Conservation (phyloP, 169 alveolate species). For the Plasmodium chabaudi region DNA sequence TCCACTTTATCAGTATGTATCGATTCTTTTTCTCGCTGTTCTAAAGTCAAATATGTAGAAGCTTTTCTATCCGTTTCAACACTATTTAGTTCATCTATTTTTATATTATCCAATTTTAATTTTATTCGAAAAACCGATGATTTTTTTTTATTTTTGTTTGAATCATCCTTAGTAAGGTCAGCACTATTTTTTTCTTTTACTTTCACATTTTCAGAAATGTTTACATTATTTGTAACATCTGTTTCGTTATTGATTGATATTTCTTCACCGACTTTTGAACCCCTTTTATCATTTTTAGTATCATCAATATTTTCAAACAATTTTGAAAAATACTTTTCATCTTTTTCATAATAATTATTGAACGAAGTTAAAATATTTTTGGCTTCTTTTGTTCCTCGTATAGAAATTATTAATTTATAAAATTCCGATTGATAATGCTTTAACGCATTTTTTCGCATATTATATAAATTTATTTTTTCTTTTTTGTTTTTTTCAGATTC, state of each 20-base stretch:
- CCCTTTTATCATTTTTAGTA: background rate
- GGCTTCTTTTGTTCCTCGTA: conserved; percentile 45
- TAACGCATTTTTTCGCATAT: conserved; percentile 11
- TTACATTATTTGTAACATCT: background rate
- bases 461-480: conserved; percentile 16
- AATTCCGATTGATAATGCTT: conserved; percentile 45
- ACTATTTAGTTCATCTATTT: background rate
- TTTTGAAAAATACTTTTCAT: conserved; percentile 7
- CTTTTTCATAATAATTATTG: background rate
- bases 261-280: background rate
- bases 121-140: too few relatives aligned
- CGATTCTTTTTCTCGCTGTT: background rate
- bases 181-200: too few relatives aligned
- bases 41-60: background rate
- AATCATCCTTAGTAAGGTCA: too few relatives aligned
- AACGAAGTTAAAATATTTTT: conserved; percentile 9
- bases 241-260: background rate
- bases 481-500: conserved; percentile 15
- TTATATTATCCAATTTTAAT: background rate
- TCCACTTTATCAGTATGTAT: background rate
- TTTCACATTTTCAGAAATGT: too few relatives aligned
- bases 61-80: background rate
- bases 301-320: background rate
- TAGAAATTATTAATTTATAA: conserved; percentile 27
- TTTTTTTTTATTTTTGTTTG: too few relatives aligned